These are phyloP conservation scores for Elongisporangium senticosum DNA, from an alignment of 352 stramenopile genomes.

Conservation along the genomic window DNA sequence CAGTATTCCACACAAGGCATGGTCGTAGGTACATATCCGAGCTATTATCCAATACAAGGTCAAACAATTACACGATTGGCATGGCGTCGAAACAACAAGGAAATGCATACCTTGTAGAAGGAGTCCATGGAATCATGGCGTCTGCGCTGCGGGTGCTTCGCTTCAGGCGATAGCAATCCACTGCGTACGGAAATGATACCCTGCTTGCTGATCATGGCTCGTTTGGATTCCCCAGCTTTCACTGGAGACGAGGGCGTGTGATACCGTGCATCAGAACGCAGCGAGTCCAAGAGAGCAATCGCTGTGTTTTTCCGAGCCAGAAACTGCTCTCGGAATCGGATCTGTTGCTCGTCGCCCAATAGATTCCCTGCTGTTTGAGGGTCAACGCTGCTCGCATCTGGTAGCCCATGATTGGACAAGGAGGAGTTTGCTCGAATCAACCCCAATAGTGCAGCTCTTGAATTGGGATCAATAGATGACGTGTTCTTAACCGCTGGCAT, in stretches of 20 bases:
- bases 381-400: neutral
- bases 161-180: constrained; percentile 39
- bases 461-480: neutral
- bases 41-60: constrained; percentile 11
- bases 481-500: neutral
- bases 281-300: constrained; percentile 14
- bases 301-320: constrained; percentile 4
- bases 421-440: neutral
- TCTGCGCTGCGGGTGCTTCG: constrained; percentile 37
- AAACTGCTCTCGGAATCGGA: constrained; percentile 2
- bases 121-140: constrained; percentile 63
- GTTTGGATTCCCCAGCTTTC: neutral
- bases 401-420: neutral
- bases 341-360: neutral
- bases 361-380: neutral
- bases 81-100: neutral
- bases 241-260: neutral
- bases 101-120: constrained; percentile 1
- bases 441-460: neutral
- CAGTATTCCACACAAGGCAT: constrained; percentile 56
- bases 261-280: constrained; percentile 18
- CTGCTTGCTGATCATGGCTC: constrained; percentile 9
- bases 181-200: constrained; percentile 20
- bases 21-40: constrained; percentile 48
- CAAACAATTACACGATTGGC: neutral